Conservation (phyloP, 257 asterid genomes). For the Fraxinus cuspidata region DNA sequence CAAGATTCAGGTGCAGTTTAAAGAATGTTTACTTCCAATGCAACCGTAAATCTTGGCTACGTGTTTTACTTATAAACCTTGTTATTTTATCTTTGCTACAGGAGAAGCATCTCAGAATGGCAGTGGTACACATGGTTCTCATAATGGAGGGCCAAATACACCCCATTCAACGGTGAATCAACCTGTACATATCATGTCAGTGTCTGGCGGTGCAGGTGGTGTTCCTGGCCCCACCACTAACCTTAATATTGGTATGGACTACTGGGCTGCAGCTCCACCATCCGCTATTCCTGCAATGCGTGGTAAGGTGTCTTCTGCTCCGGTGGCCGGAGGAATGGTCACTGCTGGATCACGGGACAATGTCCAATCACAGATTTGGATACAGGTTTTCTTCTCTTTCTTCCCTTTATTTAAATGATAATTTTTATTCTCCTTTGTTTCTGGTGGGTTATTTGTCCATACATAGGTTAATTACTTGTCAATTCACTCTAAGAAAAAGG, state of each 20-base stretch:
- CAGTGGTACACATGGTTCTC: constrained; percentile 58
- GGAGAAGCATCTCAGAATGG: constrained; percentile 73
- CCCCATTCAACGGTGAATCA: constrained; percentile 54
- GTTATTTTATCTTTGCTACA: constrained; percentile 30
- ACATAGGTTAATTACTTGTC: background rate
- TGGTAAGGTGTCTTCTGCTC: constrained; percentile 64
- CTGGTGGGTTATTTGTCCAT: background rate
- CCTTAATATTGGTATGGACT: constrained; percentile 90
- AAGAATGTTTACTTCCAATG: constrained; percentile 17
- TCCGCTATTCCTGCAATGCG: constrained; percentile 63
- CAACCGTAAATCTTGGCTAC: background rate
- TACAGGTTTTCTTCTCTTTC: constrained; percentile 49
- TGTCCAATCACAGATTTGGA: constrained; percentile 72
- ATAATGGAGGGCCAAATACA: constrained; percentile 59
- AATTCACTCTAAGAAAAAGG: background rate
- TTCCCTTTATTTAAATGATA: constrained; percentile 5
- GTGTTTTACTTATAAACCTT: constrained; percentile 21
- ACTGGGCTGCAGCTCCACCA: constrained; percentile 70
- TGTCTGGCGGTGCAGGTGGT: constrained; percentile 61
- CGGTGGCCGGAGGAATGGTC: constrained; percentile 64
- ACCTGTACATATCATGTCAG: constrained; percentile 51
- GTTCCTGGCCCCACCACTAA: constrained; percentile 86
- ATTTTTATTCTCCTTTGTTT: background rate
- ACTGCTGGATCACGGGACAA: constrained; percentile 66
- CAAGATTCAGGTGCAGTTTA: constrained; percentile 62